Evolutionary conservation across 371 early-diverging fungal genomes (phyloP).

Genomic region (Apophysomyces elegans): DNA sequence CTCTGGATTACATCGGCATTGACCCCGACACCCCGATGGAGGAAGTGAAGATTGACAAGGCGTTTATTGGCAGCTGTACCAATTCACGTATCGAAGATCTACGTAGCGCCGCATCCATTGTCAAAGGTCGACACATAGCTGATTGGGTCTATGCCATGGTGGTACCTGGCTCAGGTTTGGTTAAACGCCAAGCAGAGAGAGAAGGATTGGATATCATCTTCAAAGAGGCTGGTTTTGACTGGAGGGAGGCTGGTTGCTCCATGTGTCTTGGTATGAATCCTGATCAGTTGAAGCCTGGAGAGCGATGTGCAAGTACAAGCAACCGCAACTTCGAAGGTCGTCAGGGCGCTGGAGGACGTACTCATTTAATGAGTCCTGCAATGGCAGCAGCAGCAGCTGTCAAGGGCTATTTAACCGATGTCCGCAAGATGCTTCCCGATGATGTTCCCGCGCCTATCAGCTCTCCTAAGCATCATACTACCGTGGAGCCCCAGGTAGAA

Average conservation of each 20-base stretch:
- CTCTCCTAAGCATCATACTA: conserved; percentile 22
- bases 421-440: conserved; percentile 37
- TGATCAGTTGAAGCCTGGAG: conserved; percentile 69
- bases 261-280: conserved; percentile 82
- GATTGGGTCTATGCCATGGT: conserved; percentile 72
- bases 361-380: conserved; percentile 58
- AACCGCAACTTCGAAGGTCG: conserved; percentile 79
- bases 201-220: conserved; percentile 72
- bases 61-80: conserved; percentile 75
- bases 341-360: conserved; percentile 70
- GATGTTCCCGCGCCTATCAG: conserved; percentile 23
- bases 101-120: conserved; percentile 67
- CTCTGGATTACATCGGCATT: conserved; percentile 69
- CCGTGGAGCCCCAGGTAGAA: conserved; percentile 21
- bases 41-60: conserved; percentile 64
- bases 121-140: conserved; percentile 62
- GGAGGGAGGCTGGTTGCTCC: conserved; percentile 76
- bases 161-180: conserved; percentile 73
- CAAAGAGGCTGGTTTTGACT: conserved; percentile 72
- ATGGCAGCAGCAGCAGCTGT: conserved; percentile 58
- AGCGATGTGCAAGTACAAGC: conserved; percentile 73
- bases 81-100: conserved; percentile 80
- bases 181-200: conserved; percentile 71
- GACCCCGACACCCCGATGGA: conserved; percentile 65
- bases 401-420: conserved; percentile 51